Percentiles rank a stretch among this genome's conserved stretches.
Conservation (phyloP, 2,329 filamentous ascomycete species). For the Cercospora berteroae region DNA sequence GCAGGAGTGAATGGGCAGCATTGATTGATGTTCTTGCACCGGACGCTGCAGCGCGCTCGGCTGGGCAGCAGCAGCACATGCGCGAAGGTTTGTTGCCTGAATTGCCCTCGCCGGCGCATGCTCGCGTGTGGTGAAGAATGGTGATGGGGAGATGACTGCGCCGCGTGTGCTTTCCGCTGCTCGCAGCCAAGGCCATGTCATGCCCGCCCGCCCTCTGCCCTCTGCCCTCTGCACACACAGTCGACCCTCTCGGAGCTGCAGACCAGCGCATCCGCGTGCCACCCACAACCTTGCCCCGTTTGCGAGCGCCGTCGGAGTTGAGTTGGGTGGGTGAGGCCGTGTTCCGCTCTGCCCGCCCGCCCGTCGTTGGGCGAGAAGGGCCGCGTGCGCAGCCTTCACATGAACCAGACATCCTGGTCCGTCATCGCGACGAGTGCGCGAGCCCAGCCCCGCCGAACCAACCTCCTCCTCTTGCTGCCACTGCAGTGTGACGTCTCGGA, state of each 20-base stretch:
- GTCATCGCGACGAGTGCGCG: not conserved
- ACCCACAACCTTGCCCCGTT: constrained; percentile 5
- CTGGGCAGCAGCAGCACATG: not conserved
- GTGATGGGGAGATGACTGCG: not conserved
- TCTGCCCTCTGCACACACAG: not conserved
- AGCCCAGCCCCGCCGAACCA: constrained; percentile 2
- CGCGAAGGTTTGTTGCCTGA: not conserved
- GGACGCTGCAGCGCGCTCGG: not conserved
- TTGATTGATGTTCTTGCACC: not conserved
- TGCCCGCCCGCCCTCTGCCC: not conserved
- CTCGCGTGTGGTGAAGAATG: not conserved
- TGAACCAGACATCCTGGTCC: constrained; percentile 2
- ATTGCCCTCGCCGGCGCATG: not conserved
- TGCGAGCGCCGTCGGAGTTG: not conserved
- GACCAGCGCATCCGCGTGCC: constrained; percentile 7
- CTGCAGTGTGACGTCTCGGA: constrained; percentile 5
- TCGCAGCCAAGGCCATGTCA: not conserved
- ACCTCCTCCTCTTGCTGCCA: not conserved
- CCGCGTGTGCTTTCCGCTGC: not conserved
- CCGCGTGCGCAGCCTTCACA: constrained; percentile 3
- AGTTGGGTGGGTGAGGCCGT: not conserved
- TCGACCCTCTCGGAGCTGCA: not conserved
- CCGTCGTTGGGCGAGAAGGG: not conserved
- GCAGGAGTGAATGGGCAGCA: constrained; percentile 8
- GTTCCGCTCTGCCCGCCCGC: not conserved